Evolutionary conservation across 2,329 filamentous ascomycete species (phyloP).

Genomic region (Aspergillus hiratsukae): DNA sequence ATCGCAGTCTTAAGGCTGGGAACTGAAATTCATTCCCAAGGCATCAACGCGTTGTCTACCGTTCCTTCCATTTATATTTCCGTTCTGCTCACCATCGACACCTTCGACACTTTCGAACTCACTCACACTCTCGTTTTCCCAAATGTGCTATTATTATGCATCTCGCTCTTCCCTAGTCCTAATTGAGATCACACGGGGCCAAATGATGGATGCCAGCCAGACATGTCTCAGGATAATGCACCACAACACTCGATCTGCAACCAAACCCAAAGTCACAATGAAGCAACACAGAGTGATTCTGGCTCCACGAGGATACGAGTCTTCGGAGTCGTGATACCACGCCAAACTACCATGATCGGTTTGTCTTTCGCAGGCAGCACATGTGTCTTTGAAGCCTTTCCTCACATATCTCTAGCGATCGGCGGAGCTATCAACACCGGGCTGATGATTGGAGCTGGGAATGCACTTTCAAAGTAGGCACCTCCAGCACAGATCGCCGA

Average conservation of each 20-base stretch:
- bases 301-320: background rate
- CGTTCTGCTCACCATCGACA: background rate
- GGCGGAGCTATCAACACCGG: conserved; percentile 30
- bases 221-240: background rate
- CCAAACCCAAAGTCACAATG: background rate
- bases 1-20: background rate
- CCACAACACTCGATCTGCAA: background rate
- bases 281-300: background rate
- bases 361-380: conserved; percentile 2
- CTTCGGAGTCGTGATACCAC: conserved; percentile 3
- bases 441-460: conserved; percentile 26
- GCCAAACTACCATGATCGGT: conserved; percentile 10
- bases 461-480: conserved; percentile 25
- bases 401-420: conserved; percentile 20
- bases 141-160: background rate
- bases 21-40: background rate
- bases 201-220: background rate
- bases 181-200: background rate
- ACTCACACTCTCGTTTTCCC: background rate
- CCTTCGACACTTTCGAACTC: background rate
- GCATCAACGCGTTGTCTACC: background rate
- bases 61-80: background rate
- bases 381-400: background rate
- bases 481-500: background rate
- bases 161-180: background rate